A percentile compares a stretch with the other conserved stretches of the same genome.
phyloP scores from a whole-genome alignment of 2,329 filamentous ascomycete species.

The Biscogniauxia sp. region DNA sequence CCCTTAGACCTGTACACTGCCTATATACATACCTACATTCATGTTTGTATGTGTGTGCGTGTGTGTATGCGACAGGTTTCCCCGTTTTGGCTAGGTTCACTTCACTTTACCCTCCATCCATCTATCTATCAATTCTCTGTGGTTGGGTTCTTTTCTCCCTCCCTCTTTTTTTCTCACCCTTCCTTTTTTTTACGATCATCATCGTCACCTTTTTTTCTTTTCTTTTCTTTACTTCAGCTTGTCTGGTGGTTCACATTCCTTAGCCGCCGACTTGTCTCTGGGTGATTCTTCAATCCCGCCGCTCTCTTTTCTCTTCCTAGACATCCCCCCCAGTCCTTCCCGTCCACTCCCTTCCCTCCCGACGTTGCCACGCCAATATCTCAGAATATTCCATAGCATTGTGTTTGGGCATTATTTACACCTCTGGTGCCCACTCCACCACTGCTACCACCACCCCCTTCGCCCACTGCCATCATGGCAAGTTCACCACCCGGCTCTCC shows the following conservation, averaged over 20 bases:
- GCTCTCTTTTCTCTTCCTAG: not conserved
- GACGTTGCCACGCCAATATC: conserved; percentile 4
- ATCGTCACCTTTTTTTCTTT: no score
- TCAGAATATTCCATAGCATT: not conserved
- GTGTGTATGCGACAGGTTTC: not conserved
- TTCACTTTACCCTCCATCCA: no score
- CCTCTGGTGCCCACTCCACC: not conserved
- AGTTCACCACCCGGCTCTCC: conserved; percentile 70
- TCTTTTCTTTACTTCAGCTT: conserved; percentile 7
- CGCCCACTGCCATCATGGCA: conserved; percentile 50
- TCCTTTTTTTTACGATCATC: no score
- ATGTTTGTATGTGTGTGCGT: no score
- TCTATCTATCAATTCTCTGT: not conserved
- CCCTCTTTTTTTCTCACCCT: no score
- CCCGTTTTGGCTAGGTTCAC: not conserved
- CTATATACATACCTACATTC: no score
- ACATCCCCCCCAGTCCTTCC: not conserved
- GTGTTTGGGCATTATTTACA: not conserved
- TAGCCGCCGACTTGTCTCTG: not conserved
- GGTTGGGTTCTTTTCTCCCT: not conserved
- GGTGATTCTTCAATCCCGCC: not conserved
- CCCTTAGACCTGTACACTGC: no score
- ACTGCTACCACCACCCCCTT: conserved; percentile 19
- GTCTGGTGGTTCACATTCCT: conserved; percentile 19
- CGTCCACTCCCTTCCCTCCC: conserved; percentile 4